Evolutionary conservation across 140 eudicot species (phyloP), one percentile per base, ranked within the genome.

Genomic region (Erigeron philadelphicus): DNA sequence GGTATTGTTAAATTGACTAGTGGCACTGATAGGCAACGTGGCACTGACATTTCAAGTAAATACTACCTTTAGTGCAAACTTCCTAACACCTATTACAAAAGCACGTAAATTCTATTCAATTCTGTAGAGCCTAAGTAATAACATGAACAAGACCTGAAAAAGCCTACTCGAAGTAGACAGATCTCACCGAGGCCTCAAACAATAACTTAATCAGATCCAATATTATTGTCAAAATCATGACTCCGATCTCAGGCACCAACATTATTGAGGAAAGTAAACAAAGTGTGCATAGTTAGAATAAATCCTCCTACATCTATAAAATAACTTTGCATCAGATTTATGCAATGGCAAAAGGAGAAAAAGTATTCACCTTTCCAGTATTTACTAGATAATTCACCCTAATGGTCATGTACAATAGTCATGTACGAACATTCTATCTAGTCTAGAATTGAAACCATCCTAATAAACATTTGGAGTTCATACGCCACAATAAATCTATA

Each of bases 171-270:
- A 60, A 60, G 35, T 3, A 47, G 62, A 72, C 31, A 48, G 5
- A 61, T 38, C 53, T 47, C 69, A 61, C 61, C 16, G 17, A 61
- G 31, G 25, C 52, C 42, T 72, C 69, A 60, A 72, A 61, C 58
- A 61, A 48, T 72, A 72, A 38, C 69, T 47, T 72, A 31, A 61
- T 11, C 7, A 17, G 19, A 53, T 61, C 55, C 54, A 21, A 71
- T 19, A 23, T 61, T 61, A 21, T 48, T 46, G 16, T 35, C 38
- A 4, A 31, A 31, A n/a, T 38, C 58, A 44, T 44, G 57, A 57
- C 11, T 57, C 42, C 43, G 31, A 21, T 44, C 58, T 58, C 67
- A 44, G 31, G 58, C 31, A 10, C 18, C 7, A 57, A 18, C 18
- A 16, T 8, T 19, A 8, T 23, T 4, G 6, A 58, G 3, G 9